Evolutionary conservation across 805 yeast genomes (phyloP).

Genomic region (Debaryomyces prosopidis): DNA sequence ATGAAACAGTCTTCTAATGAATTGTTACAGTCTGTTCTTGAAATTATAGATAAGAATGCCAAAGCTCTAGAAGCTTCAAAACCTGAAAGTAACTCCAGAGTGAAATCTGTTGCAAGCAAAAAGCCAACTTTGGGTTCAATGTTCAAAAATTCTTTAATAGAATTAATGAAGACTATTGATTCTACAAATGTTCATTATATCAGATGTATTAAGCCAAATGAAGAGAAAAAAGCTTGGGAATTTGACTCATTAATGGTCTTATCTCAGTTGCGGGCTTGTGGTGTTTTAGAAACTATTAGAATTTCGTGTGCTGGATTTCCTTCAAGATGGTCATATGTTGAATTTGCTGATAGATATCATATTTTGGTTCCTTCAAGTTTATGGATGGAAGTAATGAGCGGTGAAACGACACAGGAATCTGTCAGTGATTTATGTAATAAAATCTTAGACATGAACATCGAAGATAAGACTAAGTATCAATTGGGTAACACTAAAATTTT

Average conservation of each 20-base stretch:
- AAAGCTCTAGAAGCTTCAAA: constrained; percentile 47
- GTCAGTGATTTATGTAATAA: constrained; percentile 65
- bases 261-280: constrained; percentile 95
- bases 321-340: constrained; percentile 91
- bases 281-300: constrained; percentile 94
- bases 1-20: constrained; percentile 68
- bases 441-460: constrained; percentile 64
- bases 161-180: constrained; percentile 87
- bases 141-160: constrained; percentile 88
- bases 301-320: constrained; percentile 99
- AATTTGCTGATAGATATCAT: constrained; percentile 87
- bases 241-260: constrained; percentile 94
- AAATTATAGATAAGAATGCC: constrained; percentile 60
- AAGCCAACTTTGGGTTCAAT: constrained; percentile 95
- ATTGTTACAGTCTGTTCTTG: constrained; percentile 63
- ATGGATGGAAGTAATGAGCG: constrained; percentile 62
- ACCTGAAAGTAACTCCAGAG: constrained; percentile 28
- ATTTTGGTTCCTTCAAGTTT: constrained; percentile 71
- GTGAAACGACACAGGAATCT: constrained; percentile 51
- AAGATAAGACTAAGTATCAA: constrained; percentile 72
- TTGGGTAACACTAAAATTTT: constrained; percentile 92
- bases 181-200: constrained; percentile 96
- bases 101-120: constrained; percentile 50
- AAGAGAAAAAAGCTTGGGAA: constrained; percentile 91
- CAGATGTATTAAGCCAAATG: constrained; percentile 96